Evolutionary conservation across 1,139 yeast species (phyloP).

Genomic region (Kurtzmaniella quercitrusa): DNA sequence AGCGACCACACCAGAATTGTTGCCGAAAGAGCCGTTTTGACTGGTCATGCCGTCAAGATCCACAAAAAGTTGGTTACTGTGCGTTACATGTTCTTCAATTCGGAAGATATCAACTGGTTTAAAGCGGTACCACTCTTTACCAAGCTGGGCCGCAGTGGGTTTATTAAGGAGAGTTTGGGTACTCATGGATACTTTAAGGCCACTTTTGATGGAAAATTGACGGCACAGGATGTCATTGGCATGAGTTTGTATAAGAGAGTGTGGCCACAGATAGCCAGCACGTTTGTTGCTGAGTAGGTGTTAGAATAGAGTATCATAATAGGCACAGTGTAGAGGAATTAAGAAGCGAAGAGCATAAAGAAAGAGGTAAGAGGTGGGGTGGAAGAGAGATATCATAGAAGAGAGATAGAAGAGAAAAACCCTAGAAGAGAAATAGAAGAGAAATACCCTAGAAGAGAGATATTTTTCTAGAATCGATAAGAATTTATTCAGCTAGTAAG

Average conservation of each 20-base stretch:
- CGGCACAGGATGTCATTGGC: slow-evolving; percentile 89
- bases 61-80: slow-evolving; percentile 90
- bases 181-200: slow-evolving; percentile 98
- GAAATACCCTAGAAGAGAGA: no score
- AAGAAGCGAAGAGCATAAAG: no score
- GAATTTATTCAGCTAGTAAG: no score
- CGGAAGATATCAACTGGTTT: slow-evolving; percentile 86
- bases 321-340: neutral
- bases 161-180: slow-evolving; percentile 91
- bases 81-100: slow-evolving; percentile 95
- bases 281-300: slow-evolving; percentile 20
- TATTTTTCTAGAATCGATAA: no score
- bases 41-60: slow-evolving; percentile 94
- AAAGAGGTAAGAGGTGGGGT: no score
- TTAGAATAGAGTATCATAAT: no score
- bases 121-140: slow-evolving; percentile 91
- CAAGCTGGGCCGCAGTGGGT: slow-evolving; percentile 87
- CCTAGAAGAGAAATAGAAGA: no score
- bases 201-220: slow-evolving; percentile 83
- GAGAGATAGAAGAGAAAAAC: no score
- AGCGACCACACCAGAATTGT: slow-evolving; percentile 80
- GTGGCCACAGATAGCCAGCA: slow-evolving; percentile 64
- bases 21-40: slow-evolving; percentile 83
- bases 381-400: no score
- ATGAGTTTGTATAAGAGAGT: slow-evolving; percentile 92